Evolutionary conservation across 2,329 filamentous ascomycete genomes (phyloP).

Genomic region (Sordariomycetes sp.): DNA sequence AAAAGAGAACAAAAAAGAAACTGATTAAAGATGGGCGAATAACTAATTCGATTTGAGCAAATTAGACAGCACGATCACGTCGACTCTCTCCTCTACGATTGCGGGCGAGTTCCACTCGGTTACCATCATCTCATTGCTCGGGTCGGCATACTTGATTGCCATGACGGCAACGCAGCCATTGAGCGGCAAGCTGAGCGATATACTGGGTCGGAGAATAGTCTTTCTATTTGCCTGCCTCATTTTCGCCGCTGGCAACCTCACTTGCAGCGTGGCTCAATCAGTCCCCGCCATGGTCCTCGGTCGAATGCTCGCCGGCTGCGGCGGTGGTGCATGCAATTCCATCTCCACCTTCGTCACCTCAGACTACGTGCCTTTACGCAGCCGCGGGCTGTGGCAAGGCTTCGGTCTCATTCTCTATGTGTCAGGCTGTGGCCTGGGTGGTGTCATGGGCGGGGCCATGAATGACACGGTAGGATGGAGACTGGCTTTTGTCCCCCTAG

Average conservation of each 20-base stretch:
- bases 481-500: slow-evolving; percentile 43
- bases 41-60: too few relatives aligned
- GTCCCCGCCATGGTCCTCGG: slow-evolving; percentile 61
- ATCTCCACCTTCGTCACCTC: slow-evolving; percentile 53
- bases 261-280: slow-evolving; percentile 60
- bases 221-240: slow-evolving; percentile 64
- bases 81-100: slow-evolving; percentile 69
- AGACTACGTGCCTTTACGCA: slow-evolving; percentile 59
- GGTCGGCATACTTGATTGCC: slow-evolving; percentile 70
- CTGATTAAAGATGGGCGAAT: too few relatives aligned
- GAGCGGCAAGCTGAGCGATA: slow-evolving; percentile 70
- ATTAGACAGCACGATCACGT: slow-evolving; percentile 72
- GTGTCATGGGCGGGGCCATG: background rate
- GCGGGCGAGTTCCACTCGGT: slow-evolving; percentile 70
- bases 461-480: too few relatives aligned
- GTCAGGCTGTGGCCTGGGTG: background rate
- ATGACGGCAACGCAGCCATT: slow-evolving; percentile 72
- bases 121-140: slow-evolving; percentile 71
- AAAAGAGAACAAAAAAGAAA: too few relatives aligned
- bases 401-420: background rate
- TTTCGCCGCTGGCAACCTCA: slow-evolving; percentile 65
- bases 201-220: slow-evolving; percentile 65
- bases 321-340: slow-evolving; percentile 62
- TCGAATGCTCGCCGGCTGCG: slow-evolving; percentile 64
- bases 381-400: background rate